These are phyloP conservation scores for Petasospora fabianii DNA, from an alignment of 1,139 yeast genomes.

Conservation along the genomic window DNA sequence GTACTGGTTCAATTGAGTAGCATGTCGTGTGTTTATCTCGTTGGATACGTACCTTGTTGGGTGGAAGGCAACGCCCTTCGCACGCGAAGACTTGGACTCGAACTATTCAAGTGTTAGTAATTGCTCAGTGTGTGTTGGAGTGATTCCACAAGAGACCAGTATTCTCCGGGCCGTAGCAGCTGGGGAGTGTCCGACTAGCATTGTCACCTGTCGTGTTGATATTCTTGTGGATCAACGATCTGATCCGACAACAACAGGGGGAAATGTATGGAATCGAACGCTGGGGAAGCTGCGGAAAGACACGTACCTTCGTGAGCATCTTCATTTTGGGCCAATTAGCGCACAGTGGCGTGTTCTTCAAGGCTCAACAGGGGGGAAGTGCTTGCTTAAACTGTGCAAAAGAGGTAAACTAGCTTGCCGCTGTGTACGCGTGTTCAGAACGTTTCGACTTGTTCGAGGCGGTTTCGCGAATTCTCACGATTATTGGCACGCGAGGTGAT, in stretches of 20 bases:
- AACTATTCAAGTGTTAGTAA: slow-evolving; percentile 44
- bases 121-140: neutral
- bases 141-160: no score
- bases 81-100: slow-evolving; percentile 97
- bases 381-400: no score
- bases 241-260: neutral
- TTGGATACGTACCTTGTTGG: slow-evolving; percentile 66
- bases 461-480: no score
- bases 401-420: no score
- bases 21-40: no score
- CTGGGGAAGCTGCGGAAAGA: neutral
- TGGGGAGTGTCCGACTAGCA: no score
- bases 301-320: slow-evolving; percentile 79
- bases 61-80: slow-evolving; percentile 97
- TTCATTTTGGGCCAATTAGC: slow-evolving; percentile 56
- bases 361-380: neutral
- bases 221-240: neutral
- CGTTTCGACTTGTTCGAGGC: no score
- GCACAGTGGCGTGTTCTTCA: neutral
- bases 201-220: neutral
- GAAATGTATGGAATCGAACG: neutral
- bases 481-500: no score
- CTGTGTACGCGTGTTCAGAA: slow-evolving; percentile 12
- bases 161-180: no score
- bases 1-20: no score